phyloP scores from a whole-genome alignment of 2,329 filamentous ascomycete genomes.

The Exophiala sp. region DNA sequence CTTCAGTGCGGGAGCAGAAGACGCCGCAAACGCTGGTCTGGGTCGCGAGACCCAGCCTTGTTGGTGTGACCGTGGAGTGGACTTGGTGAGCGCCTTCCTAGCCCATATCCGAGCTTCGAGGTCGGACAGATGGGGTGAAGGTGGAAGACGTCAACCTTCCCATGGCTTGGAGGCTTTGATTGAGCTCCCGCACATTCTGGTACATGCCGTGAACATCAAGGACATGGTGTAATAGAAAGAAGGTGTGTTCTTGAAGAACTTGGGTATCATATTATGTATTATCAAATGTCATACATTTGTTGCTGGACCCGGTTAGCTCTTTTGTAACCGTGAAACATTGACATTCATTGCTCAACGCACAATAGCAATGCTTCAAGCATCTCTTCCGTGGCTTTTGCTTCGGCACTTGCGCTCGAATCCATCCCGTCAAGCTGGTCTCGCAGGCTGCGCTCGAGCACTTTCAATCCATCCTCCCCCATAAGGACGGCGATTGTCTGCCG shows the following conservation, averaged over 20 bases:
- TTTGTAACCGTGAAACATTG: not conserved
- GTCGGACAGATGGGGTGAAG: too few relatives aligned
- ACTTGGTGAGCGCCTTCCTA: too few relatives aligned
- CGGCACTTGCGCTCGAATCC: constrained; percentile 52
- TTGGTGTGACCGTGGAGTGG: too few relatives aligned
- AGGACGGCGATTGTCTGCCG: constrained; percentile 60
- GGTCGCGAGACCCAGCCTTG: too few relatives aligned
- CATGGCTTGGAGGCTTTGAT: too few relatives aligned
- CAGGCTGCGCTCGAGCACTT: constrained; percentile 63
- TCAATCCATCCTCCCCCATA: constrained; percentile 62
- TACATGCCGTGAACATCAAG: too few relatives aligned
- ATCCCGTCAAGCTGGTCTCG: constrained; percentile 63
- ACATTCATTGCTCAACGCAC: constrained; percentile 36
- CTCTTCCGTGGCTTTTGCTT: constrained; percentile 54
- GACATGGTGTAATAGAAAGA: too few relatives aligned
- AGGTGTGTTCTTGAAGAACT: not conserved
- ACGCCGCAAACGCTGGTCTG: too few relatives aligned
- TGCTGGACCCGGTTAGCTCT: constrained; percentile 3
- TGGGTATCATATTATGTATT: constrained; percentile 14
- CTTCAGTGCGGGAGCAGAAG: too few relatives aligned
- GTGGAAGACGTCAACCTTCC: too few relatives aligned
- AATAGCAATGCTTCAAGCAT: constrained; percentile 62
- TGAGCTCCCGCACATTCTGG: too few relatives aligned
- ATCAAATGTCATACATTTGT: constrained; percentile 6
- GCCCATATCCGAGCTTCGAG: too few relatives aligned